Evolutionary conservation across 805 yeast genomes (phyloP), one percentile per base, ranked within the genome.

Genomic region (Candida maesae): DNA sequence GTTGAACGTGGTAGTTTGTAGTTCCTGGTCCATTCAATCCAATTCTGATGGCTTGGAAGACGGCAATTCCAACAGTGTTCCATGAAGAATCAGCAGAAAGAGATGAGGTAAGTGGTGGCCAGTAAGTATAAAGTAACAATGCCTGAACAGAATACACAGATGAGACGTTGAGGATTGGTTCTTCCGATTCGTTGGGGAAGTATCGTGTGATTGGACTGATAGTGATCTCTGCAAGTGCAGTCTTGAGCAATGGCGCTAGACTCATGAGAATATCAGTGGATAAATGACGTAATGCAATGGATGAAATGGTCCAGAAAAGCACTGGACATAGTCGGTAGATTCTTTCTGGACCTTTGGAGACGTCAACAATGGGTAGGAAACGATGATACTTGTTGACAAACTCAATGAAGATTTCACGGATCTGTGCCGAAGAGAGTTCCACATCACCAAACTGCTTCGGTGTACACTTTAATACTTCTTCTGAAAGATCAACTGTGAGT

Each of bases 41-140:
- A 13, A 91, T 84, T 40, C 97, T 68, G 25, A 90, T 83, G 0
- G 97, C 98, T 57, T 88, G 96, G 62, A 86, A 87, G 53, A 89
- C 70, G 5, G 98, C 98, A 34, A 87, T 81, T 0, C 97, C 98
- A 17, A 88, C 82, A 1, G 97, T 87, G 58, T 85, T 87, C 95
- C 97, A 91, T 4, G 95, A 84, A 7, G 96, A 84, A 58, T 93
- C 98, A 0, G 98, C 96, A 61, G 95, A 85, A 35, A 93, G 71
- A 0, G 97, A 89, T 0, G 98, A 88, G 0, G 96, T 87, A 28
- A 90, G 73, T 3, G 97, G 96, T 0, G 98, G 98, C 99, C 98
- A 91, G 59, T 83, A 79, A 0, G 97, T 83, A 62, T 85, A 88
- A 2, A 91, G 66, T 20, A 91, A 64, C 48, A 91, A 83, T 0